Conservation (phyloP, 495 filamentous ascomycete genomes). For the Podospora didyma region DNA sequence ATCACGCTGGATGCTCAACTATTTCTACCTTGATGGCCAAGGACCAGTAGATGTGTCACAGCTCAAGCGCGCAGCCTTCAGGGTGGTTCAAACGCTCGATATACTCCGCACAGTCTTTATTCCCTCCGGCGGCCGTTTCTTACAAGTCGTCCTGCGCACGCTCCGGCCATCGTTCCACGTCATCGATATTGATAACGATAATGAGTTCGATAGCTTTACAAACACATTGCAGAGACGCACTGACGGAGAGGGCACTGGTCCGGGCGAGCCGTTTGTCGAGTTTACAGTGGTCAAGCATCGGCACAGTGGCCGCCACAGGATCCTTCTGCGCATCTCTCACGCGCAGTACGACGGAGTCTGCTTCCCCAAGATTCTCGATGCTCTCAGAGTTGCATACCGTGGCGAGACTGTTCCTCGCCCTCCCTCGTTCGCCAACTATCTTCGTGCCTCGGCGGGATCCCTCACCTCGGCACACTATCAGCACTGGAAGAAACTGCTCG, state of each 20-base stretch:
- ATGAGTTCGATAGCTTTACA: slow-evolving; percentile 38
- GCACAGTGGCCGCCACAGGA: slow-evolving; percentile 41
- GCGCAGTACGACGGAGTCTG: slow-evolving; percentile 67
- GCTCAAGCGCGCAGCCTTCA: slow-evolving; percentile 38
- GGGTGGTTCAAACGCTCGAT: slow-evolving; percentile 47
- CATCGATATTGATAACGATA: slow-evolving; percentile 41
- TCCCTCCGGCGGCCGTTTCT: slow-evolving; percentile 47
- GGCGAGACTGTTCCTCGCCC: slow-evolving; percentile 40
- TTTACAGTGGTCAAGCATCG: slow-evolving; percentile 50
- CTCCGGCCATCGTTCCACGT: slow-evolving; percentile 47
- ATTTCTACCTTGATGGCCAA: slow-evolving; percentile 53
- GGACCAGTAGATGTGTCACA: slow-evolving; percentile 43
- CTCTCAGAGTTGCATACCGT: slow-evolving; percentile 51
- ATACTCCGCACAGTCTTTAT: slow-evolving; percentile 64
- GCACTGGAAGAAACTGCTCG: slow-evolving; percentile 52
- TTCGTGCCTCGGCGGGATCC: slow-evolving; percentile 46
- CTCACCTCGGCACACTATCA: slow-evolving; percentile 32
- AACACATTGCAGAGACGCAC: slow-evolving; percentile 8
- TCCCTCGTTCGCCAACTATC: slow-evolving; percentile 51
- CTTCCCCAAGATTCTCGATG: slow-evolving; percentile 52
- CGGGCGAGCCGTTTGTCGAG: slow-evolving; percentile 54
- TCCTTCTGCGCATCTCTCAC: slow-evolving; percentile 61
- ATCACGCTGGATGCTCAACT: slow-evolving; percentile 42
- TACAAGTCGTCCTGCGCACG: slow-evolving; percentile 58
- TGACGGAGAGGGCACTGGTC: slow-evolving; percentile 37